Evolutionary conservation across 768 basidiomycete species (phyloP).

Genomic region (Udeniomyces megalosporus): DNA sequence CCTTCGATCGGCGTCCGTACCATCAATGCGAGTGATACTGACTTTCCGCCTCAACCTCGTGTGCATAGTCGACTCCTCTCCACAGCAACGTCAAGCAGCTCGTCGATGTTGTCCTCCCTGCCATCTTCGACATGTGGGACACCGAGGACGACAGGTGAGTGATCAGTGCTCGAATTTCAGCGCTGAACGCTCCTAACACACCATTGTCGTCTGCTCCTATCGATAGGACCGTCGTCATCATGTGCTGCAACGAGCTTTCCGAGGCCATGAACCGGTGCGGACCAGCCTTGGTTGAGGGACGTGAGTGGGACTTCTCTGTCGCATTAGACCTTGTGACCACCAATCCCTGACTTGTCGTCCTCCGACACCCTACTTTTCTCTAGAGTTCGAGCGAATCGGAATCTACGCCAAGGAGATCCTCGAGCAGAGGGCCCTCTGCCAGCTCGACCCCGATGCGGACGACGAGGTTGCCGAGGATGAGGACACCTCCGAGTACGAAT

Average conservation of each 20-base stretch:
- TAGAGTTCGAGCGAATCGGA: conserved; percentile 55
- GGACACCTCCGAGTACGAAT: conserved; percentile 69
- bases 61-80: conserved; percentile 15
- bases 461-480: conserved; percentile 48
- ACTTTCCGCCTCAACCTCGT: neutral
- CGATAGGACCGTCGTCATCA: conserved; percentile 63
- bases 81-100: conserved; percentile 60
- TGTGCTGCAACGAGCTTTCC: conserved; percentile 71
- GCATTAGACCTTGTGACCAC: too few relatives aligned
- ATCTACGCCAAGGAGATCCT: conserved; percentile 68
- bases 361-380: neutral
- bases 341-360: neutral
- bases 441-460: conserved; percentile 87
- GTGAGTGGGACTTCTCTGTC: conserved; percentile 36
- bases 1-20: neutral
- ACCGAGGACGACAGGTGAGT: conserved; percentile 92
- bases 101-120: conserved; percentile 52
- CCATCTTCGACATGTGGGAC: conserved; percentile 74
- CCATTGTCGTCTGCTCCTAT: conserved; percentile 1
- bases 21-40: neutral
- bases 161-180: neutral
- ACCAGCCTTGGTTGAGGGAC: conserved; percentile 60
- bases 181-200: too few relatives aligned
- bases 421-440: conserved; percentile 87
- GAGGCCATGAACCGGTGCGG: conserved; percentile 88